phyloP scores from a whole-genome alignment of 73 alveolate species.

The Paraurostyla sp. region DNA sequence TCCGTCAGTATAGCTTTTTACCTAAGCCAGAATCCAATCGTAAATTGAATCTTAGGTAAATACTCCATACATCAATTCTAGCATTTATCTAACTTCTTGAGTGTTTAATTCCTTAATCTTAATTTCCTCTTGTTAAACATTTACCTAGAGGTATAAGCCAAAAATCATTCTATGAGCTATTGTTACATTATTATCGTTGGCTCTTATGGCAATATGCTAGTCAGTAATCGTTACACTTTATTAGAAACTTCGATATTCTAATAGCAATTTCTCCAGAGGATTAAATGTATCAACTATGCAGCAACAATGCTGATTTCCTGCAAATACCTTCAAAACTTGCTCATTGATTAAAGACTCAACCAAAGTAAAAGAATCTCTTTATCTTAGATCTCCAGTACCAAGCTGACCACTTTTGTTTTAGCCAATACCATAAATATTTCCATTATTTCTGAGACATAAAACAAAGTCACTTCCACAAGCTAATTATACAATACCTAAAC shows the following conservation, averaged over 20 bases:
- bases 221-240: no score
- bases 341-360: constrained; percentile 38
- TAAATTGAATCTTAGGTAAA: background rate
- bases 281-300: constrained; percentile 18
- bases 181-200: background rate
- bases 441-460: background rate
- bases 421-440: constrained; percentile 47
- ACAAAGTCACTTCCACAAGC: constrained; percentile 56
- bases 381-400: constrained; percentile 21
- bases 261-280: background rate
- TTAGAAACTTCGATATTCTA: background rate
- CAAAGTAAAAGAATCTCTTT: constrained; percentile 39
- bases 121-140: background rate
- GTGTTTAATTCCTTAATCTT: background rate
- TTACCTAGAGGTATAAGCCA: background rate
- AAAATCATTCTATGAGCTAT: background rate
- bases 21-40: background rate
- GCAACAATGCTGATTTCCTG: constrained; percentile 59
- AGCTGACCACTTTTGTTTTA: constrained; percentile 56
- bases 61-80: constrained; percentile 23
- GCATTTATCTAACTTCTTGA: background rate
- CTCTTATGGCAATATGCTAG: background rate
- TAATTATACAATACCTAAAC: background rate
- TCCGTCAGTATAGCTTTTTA: background rate
- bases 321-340: background rate